Evolutionary conservation across 352 stramenopile genomes (phyloP), one percentile per base, ranked within the genome.

Genomic region (Phytophthora foliorum): DNA sequence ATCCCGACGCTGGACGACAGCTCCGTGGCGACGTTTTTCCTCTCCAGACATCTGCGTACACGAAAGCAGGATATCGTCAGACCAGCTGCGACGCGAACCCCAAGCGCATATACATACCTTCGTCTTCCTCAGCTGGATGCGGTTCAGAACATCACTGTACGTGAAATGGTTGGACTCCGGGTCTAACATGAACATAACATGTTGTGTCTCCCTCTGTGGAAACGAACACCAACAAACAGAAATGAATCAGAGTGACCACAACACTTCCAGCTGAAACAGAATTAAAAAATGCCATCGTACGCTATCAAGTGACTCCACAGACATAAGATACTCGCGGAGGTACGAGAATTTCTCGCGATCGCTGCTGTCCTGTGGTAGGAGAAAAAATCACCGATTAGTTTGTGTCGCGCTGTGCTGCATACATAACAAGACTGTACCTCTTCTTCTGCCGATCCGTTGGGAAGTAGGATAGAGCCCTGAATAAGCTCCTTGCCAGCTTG

Each of bases 341-440:
- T 89, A 95, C 2, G 80, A 84, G 56, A 94, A 95, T 71, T 93
- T 95, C 56, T 95, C 86, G 21, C 62, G 75, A 25, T 93, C 85
- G 42, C 65, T 75, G 27, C 60, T 75, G 22, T 89, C 82, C 74
- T 93, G 75, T 59, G 62, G 27, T 46, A 65, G 66, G 13, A 59
- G 13, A 34, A 38, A 32, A 24, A 19, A 69, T 27, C 17, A 27
- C 42, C 44, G 25, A 39, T 70, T 8, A 73, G 45, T 46, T 41
- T 57, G 21, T 32, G 19, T 3, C 13, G 44, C 13, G 32, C 3
- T 34, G 24, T 22, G 7, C 6, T n/a, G 17, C 7, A 25, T 29
- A 42, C 16, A 57, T 41, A 2, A 48, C 17, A 36, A 2, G 36
- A 29, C 16, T 17, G 14, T 68, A 88, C 81, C 75, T 89, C 82